Base-by-base conservation (phyloP, 441 rosid genomes). In the Theobroma grandiflorum region DNA sequence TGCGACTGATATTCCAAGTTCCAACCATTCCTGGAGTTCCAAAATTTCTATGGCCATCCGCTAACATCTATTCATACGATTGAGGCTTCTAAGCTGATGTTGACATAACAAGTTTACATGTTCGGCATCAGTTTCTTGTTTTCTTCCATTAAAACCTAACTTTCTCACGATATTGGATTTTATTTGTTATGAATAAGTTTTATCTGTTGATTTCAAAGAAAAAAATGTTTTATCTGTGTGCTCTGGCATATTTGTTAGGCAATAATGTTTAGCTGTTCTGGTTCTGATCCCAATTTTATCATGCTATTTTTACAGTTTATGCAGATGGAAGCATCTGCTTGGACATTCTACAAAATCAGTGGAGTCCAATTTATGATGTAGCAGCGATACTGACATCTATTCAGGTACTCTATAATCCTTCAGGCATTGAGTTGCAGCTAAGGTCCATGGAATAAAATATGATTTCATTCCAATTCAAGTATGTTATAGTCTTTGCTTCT, bases 361-460 rank as follows among this genome's bases (percentile, higher is more conserved):
- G 97, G 97, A 89, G 94, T 86, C 97, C 97, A 7, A 91, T 93
- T 52, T 91, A 93, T 69, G 95, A 93, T 78, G 97, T 92, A 1
- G 97, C 97, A n/a, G 97, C 97, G 55, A 92, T 92, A 58, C 95
- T 93, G 59, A 93, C 97, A n/a, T 93, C 97, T 37, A 87, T 93
- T 80, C 95, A 93, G 95, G 95, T 91, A 65, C 26, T 33, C 0
- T 4, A 2, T 40, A 16, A 26, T 53, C 9, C 59, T 69, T 53
- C 55, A 8, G 15, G 70, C 63, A 4, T 26, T 43, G 5, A 9
- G 65, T 37, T 73, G 52, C 7, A 12, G 71, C 26, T 76, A 67
- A 77, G 52, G 76, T 10, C 49, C 26, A 15, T 57, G 40, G 69
- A 6, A 9, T 72, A 9, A 37, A 52, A 26, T 38, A 45, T 59